Conservation (phyloP, 164 flowering plant species). For the Dillenia turbinata region DNA sequence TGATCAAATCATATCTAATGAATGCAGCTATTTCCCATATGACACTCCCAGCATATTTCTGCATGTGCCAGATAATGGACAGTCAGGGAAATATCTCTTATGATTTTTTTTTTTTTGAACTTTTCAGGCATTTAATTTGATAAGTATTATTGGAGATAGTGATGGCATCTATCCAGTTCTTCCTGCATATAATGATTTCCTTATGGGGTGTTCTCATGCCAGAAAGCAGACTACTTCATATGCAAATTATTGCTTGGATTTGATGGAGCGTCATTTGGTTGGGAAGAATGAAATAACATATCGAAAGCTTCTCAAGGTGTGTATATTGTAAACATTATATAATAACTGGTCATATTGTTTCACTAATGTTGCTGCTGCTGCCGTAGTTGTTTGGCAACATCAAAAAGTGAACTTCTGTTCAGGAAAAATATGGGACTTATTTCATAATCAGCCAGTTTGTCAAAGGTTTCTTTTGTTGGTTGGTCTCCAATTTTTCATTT, state of each 20-base stretch:
- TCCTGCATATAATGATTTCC: constrained; percentile 47
- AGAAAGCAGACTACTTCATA: constrained; percentile 21
- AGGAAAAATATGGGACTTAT: too few species aligned
- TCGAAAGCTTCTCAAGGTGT: constrained; percentile 68
- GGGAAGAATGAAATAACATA: constrained; percentile 77
- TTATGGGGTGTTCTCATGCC: constrained; percentile 39
- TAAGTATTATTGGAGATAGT: constrained; percentile 38
- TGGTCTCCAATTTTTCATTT: neutral
- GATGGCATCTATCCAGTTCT: constrained; percentile 26
- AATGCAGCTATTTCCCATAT: too few species aligned
- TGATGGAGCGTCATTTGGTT: constrained; percentile 58
- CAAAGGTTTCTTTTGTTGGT: neutral
- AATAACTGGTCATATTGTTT: neutral
- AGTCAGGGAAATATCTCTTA: too few species aligned
- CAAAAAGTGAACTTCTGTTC: neutral
- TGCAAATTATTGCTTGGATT: constrained; percentile 50
- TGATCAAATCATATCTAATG: too few species aligned
- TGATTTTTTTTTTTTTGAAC: neutral
- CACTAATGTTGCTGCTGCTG: neutral
- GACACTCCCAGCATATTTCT: too few species aligned
- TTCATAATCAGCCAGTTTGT: too few species aligned
- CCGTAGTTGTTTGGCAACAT: neutral
- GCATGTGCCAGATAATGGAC: too few species aligned
- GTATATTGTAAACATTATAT: constrained; percentile 9
- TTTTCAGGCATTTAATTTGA: constrained; percentile 58